Evolutionary conservation across 768 basidiomycete species (phyloP).

Genomic region (Xerocomellus dryophilus): DNA sequence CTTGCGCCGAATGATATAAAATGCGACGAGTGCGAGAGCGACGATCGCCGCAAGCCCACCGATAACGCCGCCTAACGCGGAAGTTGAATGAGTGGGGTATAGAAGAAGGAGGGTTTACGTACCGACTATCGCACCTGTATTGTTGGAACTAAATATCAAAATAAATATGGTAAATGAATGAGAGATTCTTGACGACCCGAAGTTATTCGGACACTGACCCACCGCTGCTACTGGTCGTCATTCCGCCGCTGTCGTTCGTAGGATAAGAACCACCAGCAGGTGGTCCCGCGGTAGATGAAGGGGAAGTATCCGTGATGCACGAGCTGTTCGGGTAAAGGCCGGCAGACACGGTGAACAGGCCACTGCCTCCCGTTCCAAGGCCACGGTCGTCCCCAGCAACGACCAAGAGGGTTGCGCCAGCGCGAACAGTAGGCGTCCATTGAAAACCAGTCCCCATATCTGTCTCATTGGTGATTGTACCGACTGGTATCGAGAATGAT

Average conservation of each 20-base stretch:
- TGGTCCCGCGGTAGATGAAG: conserved; percentile 72
- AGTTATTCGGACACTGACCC: conserved; percentile 21
- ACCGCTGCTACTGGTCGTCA: conserved; percentile 26
- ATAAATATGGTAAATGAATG: not conserved
- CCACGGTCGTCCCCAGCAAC: conserved; percentile 68
- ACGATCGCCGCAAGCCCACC: conserved; percentile 55
- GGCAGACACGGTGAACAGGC: conserved; percentile 49
- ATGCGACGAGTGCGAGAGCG: conserved; percentile 37
- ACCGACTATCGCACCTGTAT: conserved; percentile 53
- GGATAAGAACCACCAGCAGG: conserved; percentile 75
- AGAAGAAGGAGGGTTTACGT: conserved; percentile 6
- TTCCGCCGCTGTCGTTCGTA: conserved; percentile 45
- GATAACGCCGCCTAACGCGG: conserved; percentile 46
- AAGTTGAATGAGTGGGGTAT: conserved; percentile 6
- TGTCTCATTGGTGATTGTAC: conserved; percentile 41
- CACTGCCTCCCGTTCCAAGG: conserved; percentile 66
- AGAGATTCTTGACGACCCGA: not conserved
- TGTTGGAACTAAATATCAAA: conserved; percentile 29
- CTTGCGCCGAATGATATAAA: conserved; percentile 53
- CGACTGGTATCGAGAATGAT: conserved; percentile 62
- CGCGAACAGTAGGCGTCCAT: conserved; percentile 64
- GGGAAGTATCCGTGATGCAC: conserved; percentile 59
- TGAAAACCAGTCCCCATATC: conserved; percentile 59
- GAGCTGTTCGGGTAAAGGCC: conserved; percentile 47
- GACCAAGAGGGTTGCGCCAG: conserved; percentile 63